Base-by-base conservation (phyloP, 768 basidiomycete genomes). In the Amanita inopinata region DNA sequence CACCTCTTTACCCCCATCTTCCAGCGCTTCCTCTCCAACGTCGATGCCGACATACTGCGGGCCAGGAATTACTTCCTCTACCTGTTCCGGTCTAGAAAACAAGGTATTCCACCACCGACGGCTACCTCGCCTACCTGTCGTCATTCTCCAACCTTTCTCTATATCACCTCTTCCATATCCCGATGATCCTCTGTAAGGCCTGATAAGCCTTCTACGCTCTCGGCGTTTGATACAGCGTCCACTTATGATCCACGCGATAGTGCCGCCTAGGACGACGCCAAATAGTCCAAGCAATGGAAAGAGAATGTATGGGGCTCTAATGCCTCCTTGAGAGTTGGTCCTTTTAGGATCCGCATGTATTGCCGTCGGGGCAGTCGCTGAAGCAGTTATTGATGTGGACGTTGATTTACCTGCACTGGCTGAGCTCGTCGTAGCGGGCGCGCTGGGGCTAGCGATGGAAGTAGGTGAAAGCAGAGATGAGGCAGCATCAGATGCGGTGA, bases 191-290 rank as follows among this genome's bases (percentile, higher is more conserved):
- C 42, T 3, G 11, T 32, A 39, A 52, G 47, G 38, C 9, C 9
- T 25, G 4, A 18, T 7, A 2, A 10, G 4, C 19, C 17, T 34
- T 5, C 12, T 19, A 5, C 27, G 34, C 10, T 46, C 49, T 1
- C 43, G 49, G n/a, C 49, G 50, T 4, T 57, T 53, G 9, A 53
- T 63, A 27, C 57, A 47, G 31, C 61, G 64, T 15, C 63, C 61
- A 33, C 65, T 67, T 1, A 58, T 38, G 12, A 64, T 45, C 68
- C 66, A 70, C 1, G 58, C 51, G 8, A 52, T 46, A 4, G 61
- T 31, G 5, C 54, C 56, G 4, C 62, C 56, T 22, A 63, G 38
- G 33, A 65, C 35, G 4, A 64, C 38, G 2, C 61, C 62, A 5
- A 63, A 41, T 22, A 58, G 45, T 3, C 52, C 62, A 31, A 62